Base-by-base conservation (phyloP, 225 moss, liverwort and hornwort genomes). In the Ulota crispa region DNA sequence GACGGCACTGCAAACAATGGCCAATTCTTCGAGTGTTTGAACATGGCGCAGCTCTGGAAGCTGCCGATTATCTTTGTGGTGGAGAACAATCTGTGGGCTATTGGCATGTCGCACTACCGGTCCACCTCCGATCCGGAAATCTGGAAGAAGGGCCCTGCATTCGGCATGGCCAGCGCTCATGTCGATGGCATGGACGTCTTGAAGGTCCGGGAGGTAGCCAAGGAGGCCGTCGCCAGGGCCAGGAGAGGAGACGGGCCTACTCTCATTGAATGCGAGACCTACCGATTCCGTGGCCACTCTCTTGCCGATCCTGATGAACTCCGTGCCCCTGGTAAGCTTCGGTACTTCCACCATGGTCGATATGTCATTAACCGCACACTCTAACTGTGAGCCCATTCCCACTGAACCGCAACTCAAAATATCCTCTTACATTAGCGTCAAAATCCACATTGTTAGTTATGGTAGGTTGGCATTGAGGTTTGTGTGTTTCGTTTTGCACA, bases 251-350 rank as follows among this genome's bases (percentile, higher is more conserved):
- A 97, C 55, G 96, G 96, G 1, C 96, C 96, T 28, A 96, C 96
- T 31, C 90, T 97, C 12, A 92, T 97, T 47, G 96, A 97, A 80
- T 97, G 96, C 80, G 95, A 97, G 88, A 97, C 96, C 5, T 97
- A 97, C 86, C 90, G 96, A 45, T 97, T 95, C 81, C 92, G 96
- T 47, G 96, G 96, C 32, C 96, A 97, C 88, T 97, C 96, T 59
- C 93, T 97, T 74, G 96, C 96, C 28, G 96, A 97, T 64, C 96
- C 96, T 27, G 96, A 97, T 70, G 96, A 97, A 91, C 96, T 96
- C 72, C 96, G 96, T 23, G 85, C 92, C 75, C 96, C 96, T 75
- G 93, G 96, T 96, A 81, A 88, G 80, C 52, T 64, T 70, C 13
- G 15, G 23, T 42, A 57, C 8, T 55, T 71, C 15, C 19, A 63